Conservation (phyloP, 805 yeast species). For the Candida glaebosa region DNA sequence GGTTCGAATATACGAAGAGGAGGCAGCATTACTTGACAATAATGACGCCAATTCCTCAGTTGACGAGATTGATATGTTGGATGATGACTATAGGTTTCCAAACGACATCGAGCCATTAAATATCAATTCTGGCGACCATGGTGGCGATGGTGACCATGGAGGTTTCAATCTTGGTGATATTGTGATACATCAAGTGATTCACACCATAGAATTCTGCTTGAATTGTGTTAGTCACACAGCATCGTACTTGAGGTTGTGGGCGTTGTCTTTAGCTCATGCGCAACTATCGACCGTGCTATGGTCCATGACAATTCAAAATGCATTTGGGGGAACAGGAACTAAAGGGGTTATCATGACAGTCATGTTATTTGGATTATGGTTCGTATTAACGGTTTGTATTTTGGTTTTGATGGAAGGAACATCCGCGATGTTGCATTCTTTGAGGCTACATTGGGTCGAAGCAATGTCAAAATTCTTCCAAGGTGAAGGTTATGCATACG, state of each 20-base stretch:
- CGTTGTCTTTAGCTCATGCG: conserved; percentile 93
- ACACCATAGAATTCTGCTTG: conserved; percentile 94
- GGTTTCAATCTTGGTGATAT: conserved; percentile 84
- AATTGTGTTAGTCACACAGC: conserved; percentile 99
- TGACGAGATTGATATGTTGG: conserved; percentile 17
- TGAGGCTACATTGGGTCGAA: conserved; percentile 99
- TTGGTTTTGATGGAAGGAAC: conserved; percentile 98
- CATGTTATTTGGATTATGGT: conserved; percentile 90
- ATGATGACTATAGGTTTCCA: conserved; percentile 13
- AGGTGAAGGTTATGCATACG: conserved; percentile 91
- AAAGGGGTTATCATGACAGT: conserved; percentile 74
- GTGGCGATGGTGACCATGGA: conserved; percentile 53
- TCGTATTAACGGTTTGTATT: conserved; percentile 82
- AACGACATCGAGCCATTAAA: conserved; percentile 32
- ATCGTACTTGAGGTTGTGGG: conserved; percentile 94
- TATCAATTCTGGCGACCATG: conserved; percentile 34
- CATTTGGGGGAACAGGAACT: conserved; percentile 64
- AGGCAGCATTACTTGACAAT: conserved; percentile 15
- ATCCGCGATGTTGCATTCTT: conserved; percentile 97
- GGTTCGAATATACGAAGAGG: conserved; percentile 6
- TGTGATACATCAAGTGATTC: conserved; percentile 95
- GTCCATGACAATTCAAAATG: conserved; percentile 87
- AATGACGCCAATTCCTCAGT: conserved; percentile 22
- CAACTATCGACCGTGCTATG: conserved; percentile 93
- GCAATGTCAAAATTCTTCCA: conserved; percentile 97